Base-by-base conservation (phyloP, 2,329 filamentous ascomycete species). In the Ilyonectria mors-panacis region DNA sequence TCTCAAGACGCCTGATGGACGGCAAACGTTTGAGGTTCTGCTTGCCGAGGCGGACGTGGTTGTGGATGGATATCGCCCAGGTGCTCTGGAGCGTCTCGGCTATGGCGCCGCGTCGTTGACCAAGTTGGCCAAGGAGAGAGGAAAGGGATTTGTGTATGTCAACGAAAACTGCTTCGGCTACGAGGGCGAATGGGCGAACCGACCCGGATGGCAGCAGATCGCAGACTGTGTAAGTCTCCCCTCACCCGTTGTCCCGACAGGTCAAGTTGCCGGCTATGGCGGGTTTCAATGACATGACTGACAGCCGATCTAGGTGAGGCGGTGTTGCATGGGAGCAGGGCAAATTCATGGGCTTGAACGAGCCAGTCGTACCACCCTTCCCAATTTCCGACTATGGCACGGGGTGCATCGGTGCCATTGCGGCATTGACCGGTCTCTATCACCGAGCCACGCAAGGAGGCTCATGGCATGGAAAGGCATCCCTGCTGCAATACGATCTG, bases 201-300 rank as follows among this genome's bases (percentile, higher is more conserved):
- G 91, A 4, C 87, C 90, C 6, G 91, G 91, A 7, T 93, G 91
- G 91, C 91, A 92, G 75, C 90, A 92, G 72, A 92, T 92, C 70
- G 90, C 90, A 17, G 91, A 93, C 76, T 91, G 80, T 51, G 90
- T 83, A 72, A 68, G 79, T 73, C 12, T 6, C 33, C 6, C 33
- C 13, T 47, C n/a, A 10, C 44, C 23, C 19, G 4, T 15, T 2
- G 23, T 17, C 28, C 26, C 19, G 26, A 33, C 28, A 12, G 30
- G 12, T 33, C 8, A 33, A 12, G 8, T 33, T 7, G 30, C 30
- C 8, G 12, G 30, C 30, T 13, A 28, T 44, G 47, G 28, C 26
- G 26, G 19, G 3, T 8, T 7, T 39, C 21, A 19, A 19, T 17
- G 23, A 2, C 9, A 21, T 59, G 37, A 42, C 58, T 35, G 10